Conservation (phyloP, 331 rosid species). For the Pyrus hybrid region DNA sequence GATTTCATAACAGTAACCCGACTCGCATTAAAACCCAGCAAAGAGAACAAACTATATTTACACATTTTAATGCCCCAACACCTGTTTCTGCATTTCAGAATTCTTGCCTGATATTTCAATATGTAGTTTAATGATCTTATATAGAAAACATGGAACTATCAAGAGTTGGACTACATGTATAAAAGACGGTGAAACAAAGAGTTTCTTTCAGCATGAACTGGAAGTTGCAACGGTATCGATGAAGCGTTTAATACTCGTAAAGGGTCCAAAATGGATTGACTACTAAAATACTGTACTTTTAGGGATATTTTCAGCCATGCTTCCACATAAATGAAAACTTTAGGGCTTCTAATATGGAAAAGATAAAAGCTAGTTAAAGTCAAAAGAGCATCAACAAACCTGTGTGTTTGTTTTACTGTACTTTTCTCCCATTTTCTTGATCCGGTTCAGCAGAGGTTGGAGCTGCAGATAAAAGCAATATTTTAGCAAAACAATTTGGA, state of each 20-base stretch:
- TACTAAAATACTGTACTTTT: no score
- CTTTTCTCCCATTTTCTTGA: slow-evolving; percentile 50
- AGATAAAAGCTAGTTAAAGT: neutral
- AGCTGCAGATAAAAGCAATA: slow-evolving; percentile 48
- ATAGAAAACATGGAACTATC: neutral
- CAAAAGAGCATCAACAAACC: slow-evolving; percentile 26
- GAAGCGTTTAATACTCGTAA: neutral
- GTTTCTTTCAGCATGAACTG: neutral
- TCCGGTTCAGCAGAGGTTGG: slow-evolving; percentile 59
- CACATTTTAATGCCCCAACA: no score
- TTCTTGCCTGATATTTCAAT: no score
- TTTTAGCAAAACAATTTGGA: slow-evolving; percentile 9
- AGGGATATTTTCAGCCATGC: no score
- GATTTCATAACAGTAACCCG: no score
- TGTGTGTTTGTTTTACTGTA: slow-evolving; percentile 64
- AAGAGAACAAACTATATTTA: neutral
- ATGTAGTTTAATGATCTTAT: neutral
- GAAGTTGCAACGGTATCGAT: neutral
- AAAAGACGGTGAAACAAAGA: neutral
- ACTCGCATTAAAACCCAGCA: no score
- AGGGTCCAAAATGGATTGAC: neutral
- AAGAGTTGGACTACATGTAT: neutral
- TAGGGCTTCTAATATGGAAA: neutral
- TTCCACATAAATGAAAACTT: neutral
- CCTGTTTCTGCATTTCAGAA: no score